Base-by-base conservation (phyloP, 495 filamentous ascomycete genomes). In the Durotheca rogersii region DNA sequence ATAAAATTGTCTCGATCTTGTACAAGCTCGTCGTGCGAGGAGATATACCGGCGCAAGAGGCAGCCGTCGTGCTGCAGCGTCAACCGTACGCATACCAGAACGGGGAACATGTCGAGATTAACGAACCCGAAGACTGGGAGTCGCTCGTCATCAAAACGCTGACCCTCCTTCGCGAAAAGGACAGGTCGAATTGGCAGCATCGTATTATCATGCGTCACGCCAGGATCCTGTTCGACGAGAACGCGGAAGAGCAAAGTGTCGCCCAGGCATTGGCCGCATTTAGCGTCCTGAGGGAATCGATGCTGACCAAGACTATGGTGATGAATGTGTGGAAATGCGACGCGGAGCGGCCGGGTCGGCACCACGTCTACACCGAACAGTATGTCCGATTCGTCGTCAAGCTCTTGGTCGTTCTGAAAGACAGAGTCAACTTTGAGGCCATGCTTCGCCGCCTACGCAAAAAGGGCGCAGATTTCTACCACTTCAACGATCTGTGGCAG, bases 121-220 rank as follows among this genome's bases (percentile, higher is more conserved):
- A 56, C 1, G 80, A 83, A 18, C 50, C 68, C 9, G 82, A 83
- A 23, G 76, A 77, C 11, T 98, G 92, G 87, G 82, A 88, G 37
- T 60, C 74, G 7, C 94, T 88, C 56, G 78, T 92, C 17, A 76
- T 93, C 7, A 75, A 82, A 39, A 81, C 85, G 2, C 69, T 97
- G 37, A 84, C 81, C 41, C 79, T 81, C 39, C 78, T 97, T 41
- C 86, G 88, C 50, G 81, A 80, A 37, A 89, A 88, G 16, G 93
- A 99, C 61, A 95, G 96, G 69, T 84, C 87, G 2, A 90, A 95
- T 60, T 99, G 93, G 93, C 93, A 99, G 64, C 93, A 99, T 60
- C 86, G 93, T 1, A 89, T 99, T 73, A 86, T 87, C 53, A 80
- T 81, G 37, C 83, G 90, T 25, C 82, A 77, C 55, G 90, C 90